phyloP scores from a whole-genome alignment of 352 stramenopile species.

The Phytophthora pistaciae region DNA sequence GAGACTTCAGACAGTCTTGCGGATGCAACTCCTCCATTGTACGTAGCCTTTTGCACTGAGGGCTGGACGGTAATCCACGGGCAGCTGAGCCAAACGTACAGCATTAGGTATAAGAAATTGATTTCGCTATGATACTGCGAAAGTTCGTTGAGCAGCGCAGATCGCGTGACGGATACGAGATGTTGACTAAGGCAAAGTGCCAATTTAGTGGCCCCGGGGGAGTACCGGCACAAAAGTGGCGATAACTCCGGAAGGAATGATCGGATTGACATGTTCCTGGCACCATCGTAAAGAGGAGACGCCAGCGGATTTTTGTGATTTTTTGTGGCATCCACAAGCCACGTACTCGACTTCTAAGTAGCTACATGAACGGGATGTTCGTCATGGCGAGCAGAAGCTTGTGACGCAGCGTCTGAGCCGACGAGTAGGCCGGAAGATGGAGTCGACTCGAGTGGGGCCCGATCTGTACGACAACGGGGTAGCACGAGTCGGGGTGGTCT shows the following conservation, averaged over 20 bases:
- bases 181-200: slow-evolving; percentile 1
- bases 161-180: background rate
- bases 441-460: slow-evolving; percentile 41
- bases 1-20: too few species aligned
- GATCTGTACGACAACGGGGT: slow-evolving; percentile 57
- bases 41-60: too few species aligned
- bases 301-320: too few species aligned
- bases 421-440: slow-evolving; percentile 74
- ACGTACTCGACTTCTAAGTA: too few species aligned
- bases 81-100: background rate
- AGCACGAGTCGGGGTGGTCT: slow-evolving; percentile 65
- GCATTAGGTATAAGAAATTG: background rate
- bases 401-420: slow-evolving; percentile 47
- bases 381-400: slow-evolving; percentile 75
- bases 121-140: background rate
- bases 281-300: too few species aligned
- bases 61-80: background rate
- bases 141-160: background rate
- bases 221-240: too few species aligned
- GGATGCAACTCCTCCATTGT: too few species aligned
- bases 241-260: too few species aligned
- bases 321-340: too few species aligned
- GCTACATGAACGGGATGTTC: slow-evolving; percentile 19
- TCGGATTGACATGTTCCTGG: too few species aligned
- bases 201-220: too few species aligned